Base-by-base conservation (phyloP, 495 filamentous ascomycete species). In the Cercophora samala region DNA sequence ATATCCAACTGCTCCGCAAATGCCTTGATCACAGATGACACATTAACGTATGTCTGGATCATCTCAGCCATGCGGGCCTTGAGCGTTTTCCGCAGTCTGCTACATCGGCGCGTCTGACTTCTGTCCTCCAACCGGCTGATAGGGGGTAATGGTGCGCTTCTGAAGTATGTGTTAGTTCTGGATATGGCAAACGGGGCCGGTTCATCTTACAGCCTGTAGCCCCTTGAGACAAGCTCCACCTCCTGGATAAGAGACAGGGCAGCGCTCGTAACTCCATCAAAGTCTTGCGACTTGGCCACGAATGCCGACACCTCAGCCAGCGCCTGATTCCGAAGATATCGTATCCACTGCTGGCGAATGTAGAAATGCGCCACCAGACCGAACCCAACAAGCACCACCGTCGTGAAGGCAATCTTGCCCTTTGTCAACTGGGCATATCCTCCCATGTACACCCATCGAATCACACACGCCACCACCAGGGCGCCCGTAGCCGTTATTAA, bases 211-310 rank as follows among this genome's bases (percentile, higher is more conserved):
- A 99, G 86, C 75, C 91, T 86, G 76, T 98, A 99, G 60, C 95
- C 95, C 70, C 94, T 86, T 52, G 94, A 94, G 15, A 98, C 94
- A 60, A 98, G 83, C 78, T 98, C 95, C 21, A 98, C 94, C 76
- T 99, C 95, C 79, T 98, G 94, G 66, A 99, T 90, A 62, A 97
- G 86, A 37, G 89, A 89, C 37, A 99, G 82, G 2, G 93, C 90
- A 25, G 92, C 88, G 62, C 89, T 89, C 42, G 86, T 89, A 32
- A 91, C 89, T 32, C 89, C 86, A 76, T 98, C 93, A 68, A 96
- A 93, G 23, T 90, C 88, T 69, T 95, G 93, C 52, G 92, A 87
- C 68, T 86, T 88, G 25, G 86, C 81, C 64, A 96, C 88, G 66
- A 98, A 90, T 0, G 77, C 73, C 9, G 87, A 85, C n/a, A 90